These are phyloP conservation scores for Neonectria magnoliae DNA, from an alignment of 2,329 filamentous ascomycete genomes.

Conservation along the genomic window DNA sequence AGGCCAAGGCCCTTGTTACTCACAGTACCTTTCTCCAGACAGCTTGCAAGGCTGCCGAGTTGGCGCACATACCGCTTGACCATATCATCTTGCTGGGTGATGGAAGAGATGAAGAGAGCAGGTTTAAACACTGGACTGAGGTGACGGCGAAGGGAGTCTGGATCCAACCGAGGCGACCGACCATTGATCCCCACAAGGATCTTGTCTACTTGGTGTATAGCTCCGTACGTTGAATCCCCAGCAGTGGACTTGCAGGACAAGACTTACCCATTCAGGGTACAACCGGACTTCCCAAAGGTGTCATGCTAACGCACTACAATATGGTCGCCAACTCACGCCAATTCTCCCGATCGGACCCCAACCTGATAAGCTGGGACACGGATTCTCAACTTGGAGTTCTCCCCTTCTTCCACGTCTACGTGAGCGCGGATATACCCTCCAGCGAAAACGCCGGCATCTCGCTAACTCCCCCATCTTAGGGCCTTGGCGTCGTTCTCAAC, in stretches of 20 bases:
- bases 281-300: conserved; percentile 90
- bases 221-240: conserved; percentile 54
- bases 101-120: conserved; percentile 65
- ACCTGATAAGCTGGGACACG: conserved; percentile 66
- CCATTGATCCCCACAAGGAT: conserved; percentile 75
- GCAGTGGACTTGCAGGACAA: not conserved
- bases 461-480: conserved; percentile 33
- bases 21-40: conserved; percentile 73
- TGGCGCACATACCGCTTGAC: conserved; percentile 75
- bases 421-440: conserved; percentile 49
- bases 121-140: conserved; percentile 76
- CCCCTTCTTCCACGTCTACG: conserved; percentile 94
- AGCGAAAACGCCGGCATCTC: not conserved
- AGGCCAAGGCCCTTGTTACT: conserved; percentile 79
- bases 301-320: conserved; percentile 86
- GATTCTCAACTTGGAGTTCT: conserved; percentile 83
- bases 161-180: conserved; percentile 63
- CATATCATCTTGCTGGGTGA: conserved; percentile 82
- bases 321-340: conserved; percentile 79
- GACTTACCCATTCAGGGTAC: conserved; percentile 67
- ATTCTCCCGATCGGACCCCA: conserved; percentile 61
- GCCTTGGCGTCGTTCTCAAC: conserved; percentile 46
- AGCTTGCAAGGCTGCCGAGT: conserved; percentile 73
- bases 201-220: conserved; percentile 88
- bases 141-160: conserved; percentile 69